phyloP scores from a whole-genome alignment of 75 land plant genomes.

The Adiantum capillusveneris region DNA sequence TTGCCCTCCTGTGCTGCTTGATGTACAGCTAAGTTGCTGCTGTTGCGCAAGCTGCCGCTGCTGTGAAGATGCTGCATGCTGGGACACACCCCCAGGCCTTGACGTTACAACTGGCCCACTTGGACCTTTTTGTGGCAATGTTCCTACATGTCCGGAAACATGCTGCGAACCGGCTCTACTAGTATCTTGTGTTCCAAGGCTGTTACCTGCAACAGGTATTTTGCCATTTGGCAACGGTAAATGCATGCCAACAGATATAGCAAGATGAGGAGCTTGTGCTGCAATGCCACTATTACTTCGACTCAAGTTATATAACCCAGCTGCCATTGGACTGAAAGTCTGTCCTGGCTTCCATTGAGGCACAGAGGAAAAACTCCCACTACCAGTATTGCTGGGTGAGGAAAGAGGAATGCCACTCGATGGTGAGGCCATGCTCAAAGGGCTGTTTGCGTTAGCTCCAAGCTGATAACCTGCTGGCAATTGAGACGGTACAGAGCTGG shows the following conservation, averaged over 20 bases:
- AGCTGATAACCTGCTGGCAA: conserved; percentile 1
- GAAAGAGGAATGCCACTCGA: conserved; percentile 5
- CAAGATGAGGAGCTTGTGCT: conserved; percentile 5
- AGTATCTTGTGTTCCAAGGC: conserved; percentile 3
- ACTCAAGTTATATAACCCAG: conserved; percentile 16
- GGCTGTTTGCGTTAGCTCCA: conserved; percentile 3
- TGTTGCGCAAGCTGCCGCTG: background rate
- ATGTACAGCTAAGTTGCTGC: conserved; percentile 1
- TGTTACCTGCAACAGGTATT: background rate
- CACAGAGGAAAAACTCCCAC: background rate
- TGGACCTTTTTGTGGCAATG: background rate
- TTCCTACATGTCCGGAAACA: background rate
- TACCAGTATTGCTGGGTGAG: conserved; percentile 3
- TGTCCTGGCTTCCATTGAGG: conserved; percentile 22
- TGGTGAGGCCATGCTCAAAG: background rate
- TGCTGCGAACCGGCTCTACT: conserved; percentile 3
- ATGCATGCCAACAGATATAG: conserved; percentile 6
- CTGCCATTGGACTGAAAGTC: conserved; percentile 7
- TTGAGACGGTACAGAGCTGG: conserved; percentile 9
- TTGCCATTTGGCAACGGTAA: conserved; percentile 6
- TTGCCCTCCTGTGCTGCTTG: background rate
- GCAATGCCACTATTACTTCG: conserved; percentile 12
- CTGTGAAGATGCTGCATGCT: conserved; percentile 7
- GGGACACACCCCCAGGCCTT: conserved; percentile 3
- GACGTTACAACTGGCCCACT: background rate